Evolutionary conservation across 768 basidiomycete species (phyloP).

Genomic region (Hypsizygus marmoreus): DNA sequence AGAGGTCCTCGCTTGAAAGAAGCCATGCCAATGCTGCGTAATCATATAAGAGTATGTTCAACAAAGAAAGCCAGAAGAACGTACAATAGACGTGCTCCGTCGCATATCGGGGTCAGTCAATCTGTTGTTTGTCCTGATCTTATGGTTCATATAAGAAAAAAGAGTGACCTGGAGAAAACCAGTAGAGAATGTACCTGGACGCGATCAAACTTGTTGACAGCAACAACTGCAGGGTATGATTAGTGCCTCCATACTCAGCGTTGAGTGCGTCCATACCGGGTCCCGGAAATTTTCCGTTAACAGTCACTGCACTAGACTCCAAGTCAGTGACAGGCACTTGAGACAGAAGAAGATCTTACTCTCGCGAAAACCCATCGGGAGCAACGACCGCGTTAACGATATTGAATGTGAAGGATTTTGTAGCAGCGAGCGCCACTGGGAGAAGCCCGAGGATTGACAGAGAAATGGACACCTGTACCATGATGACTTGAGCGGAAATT

Average conservation of each 20-base stretch:
- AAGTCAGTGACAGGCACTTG: background rate
- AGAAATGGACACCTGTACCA: too few species aligned
- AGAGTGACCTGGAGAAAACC: too few species aligned
- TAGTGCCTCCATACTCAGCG: background rate
- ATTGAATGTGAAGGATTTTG: conserved; percentile 13
- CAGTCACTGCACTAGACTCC: conserved; percentile 22
- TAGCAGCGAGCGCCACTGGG: conserved; percentile 14
- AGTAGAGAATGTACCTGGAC: conserved; percentile 19
- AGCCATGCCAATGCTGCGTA: conserved; percentile 33
- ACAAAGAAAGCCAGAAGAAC: background rate
- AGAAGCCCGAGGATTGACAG: conserved; percentile 9
- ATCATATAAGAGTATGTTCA: background rate
- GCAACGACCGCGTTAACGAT: conserved; percentile 21
- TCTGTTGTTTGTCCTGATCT: conserved; percentile 30
- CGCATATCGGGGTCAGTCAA: conserved; percentile 29
- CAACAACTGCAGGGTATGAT: conserved; percentile 10
- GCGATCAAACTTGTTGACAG: conserved; percentile 25
- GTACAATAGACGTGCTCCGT: conserved; percentile 31
- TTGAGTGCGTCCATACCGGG: conserved; percentile 14
- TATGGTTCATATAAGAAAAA: background rate
- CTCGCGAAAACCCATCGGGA: conserved; percentile 24
- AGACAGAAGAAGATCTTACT: conserved; percentile 7
- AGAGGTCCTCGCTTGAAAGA: conserved; percentile 31
- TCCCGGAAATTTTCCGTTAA: conserved; percentile 31
- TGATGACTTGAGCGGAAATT: background rate